Conservation (phyloP, 306 rosid species). For the Cicer chorassanicum region DNA sequence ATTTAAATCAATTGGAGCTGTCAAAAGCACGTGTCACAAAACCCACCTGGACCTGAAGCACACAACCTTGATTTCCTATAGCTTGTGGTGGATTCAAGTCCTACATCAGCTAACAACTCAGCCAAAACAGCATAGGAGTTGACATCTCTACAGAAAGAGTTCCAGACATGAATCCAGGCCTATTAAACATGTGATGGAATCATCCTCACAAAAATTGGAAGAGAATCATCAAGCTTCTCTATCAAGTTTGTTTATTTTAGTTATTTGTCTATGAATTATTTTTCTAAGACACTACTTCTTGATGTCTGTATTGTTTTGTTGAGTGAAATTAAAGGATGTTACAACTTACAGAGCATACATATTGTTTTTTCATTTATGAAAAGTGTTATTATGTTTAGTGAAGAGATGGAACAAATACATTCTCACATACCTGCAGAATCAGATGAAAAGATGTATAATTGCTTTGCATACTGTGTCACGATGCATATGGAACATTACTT, state of each 20-base stretch:
- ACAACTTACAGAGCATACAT: neutral
- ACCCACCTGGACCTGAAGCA: neutral
- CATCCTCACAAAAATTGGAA: neutral
- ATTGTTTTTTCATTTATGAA: neutral
- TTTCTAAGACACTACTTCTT: neutral
- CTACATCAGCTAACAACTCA: neutral
- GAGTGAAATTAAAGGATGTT: neutral
- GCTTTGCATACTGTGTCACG: neutral
- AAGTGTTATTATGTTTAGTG: neutral
- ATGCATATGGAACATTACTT: neutral
- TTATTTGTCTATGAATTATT: neutral
- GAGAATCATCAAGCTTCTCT: neutral
- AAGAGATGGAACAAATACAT: neutral
- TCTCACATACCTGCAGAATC: no score
- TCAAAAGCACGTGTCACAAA: neutral
- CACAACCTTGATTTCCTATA: neutral
- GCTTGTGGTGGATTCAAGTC: neutral
- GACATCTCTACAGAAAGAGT: neutral
- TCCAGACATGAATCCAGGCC: neutral
- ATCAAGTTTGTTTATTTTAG: neutral
- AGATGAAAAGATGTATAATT: no score
- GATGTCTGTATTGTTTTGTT: neutral
- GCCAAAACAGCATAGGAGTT: neutral
- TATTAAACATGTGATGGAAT: neutral
- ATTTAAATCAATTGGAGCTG: neutral